Percentiles rank a stretch among this genome's conserved stretches.
Evolutionary conservation across 257 asterid genomes (phyloP).

Genomic region (Scutellaria galericulata): DNA sequence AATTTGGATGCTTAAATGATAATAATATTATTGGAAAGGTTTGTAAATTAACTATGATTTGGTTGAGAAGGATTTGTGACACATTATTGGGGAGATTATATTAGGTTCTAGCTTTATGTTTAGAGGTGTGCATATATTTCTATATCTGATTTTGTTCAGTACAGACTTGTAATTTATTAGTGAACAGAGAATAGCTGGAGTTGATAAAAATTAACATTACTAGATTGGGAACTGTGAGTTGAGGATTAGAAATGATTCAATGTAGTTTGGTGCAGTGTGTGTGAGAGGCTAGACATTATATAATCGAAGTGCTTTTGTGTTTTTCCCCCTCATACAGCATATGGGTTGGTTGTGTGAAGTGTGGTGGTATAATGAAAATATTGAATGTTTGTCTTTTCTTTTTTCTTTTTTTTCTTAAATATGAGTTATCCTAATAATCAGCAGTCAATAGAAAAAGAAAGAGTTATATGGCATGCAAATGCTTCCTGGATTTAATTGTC

Average conservation of each 20-base stretch:
- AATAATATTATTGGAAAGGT: not conserved
- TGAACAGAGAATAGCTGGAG: conserved; percentile 13
- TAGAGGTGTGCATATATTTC: conserved; percentile 16
- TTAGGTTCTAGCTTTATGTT: not conserved
- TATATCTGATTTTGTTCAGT: conserved; percentile 1
- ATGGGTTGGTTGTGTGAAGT: conserved; percentile 15
- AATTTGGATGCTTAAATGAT: not conserved
- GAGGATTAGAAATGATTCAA: not conserved
- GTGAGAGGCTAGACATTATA: not conserved
- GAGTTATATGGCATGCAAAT: not conserved
- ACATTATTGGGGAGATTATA: not conserved
- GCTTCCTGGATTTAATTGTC: not conserved
- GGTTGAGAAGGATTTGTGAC: conserved; percentile 3
- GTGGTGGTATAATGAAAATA: not conserved
- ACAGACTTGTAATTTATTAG: not conserved
- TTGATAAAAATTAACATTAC: not conserved
- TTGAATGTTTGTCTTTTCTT: not conserved
- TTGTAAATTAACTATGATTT: not conserved
- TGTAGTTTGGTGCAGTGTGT: not conserved
- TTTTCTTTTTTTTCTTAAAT: not conserved
- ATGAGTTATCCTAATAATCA: not conserved
- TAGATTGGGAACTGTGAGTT: conserved; percentile 7
- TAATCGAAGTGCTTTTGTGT: not conserved
- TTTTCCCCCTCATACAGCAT: not conserved
- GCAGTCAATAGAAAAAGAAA: not conserved